These are phyloP conservation scores for Phoma herbarum DNA, from an alignment of 2,329 filamentous ascomycete species.

Conservation along the genomic window DNA sequence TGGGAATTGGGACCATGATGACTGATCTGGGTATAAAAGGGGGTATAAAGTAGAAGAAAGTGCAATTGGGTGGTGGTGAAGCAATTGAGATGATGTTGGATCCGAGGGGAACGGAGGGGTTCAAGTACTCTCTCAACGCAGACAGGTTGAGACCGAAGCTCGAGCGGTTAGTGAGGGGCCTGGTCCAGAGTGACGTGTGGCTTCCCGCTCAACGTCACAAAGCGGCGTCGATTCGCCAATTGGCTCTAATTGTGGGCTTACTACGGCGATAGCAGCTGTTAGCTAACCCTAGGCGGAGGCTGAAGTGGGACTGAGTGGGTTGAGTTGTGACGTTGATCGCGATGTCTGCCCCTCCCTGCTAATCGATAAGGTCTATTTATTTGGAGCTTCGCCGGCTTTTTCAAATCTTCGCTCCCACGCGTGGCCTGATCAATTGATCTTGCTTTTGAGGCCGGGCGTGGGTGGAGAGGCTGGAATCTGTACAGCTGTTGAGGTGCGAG, in stretches of 20 bases:
- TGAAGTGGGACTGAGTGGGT: slow-evolving; percentile 29
- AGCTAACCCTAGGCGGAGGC: slow-evolving; percentile 32
- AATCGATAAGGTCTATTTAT: slow-evolving; percentile 22
- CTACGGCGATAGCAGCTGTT: slow-evolving; percentile 26
- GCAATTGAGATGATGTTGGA: slow-evolving; percentile 20
- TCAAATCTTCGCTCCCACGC: slow-evolving; percentile 12
- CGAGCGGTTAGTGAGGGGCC: slow-evolving; percentile 31
- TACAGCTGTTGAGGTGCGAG: not conserved
- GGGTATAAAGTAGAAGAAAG: slow-evolving; percentile 20
- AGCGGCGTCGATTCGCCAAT: slow-evolving; percentile 28
- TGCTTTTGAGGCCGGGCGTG: not conserved
- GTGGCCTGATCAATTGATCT: slow-evolving; percentile 11
- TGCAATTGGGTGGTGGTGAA: slow-evolving; percentile 28
- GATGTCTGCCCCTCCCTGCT: slow-evolving; percentile 17
- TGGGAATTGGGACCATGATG: slow-evolving; percentile 60
- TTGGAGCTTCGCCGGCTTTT: slow-evolving; percentile 16
- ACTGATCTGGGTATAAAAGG: slow-evolving; percentile 49
- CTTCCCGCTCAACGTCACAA: slow-evolving; percentile 22
- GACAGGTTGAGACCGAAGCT: slow-evolving; percentile 32
- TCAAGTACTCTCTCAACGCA: slow-evolving; percentile 43
- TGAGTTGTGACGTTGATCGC: slow-evolving; percentile 26
- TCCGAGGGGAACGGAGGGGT: slow-evolving; percentile 40
- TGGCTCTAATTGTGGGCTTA: slow-evolving; percentile 31
- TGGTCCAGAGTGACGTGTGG: slow-evolving; percentile 41
- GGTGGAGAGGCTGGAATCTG: not conserved